Conservation (phyloP, 2,329 filamentous ascomycete species). For the Fusarium kyushuense region DNA sequence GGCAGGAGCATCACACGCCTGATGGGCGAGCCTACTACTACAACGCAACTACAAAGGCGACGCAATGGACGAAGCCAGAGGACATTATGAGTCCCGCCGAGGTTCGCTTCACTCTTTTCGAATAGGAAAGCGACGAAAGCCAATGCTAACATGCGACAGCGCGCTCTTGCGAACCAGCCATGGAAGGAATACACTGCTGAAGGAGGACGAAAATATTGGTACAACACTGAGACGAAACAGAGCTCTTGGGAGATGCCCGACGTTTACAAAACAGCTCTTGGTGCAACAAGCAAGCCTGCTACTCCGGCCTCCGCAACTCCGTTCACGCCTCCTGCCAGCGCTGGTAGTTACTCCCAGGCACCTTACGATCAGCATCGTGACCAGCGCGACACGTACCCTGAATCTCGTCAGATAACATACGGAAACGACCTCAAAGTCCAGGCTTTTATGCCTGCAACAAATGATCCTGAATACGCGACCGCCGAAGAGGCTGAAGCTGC, state of each 20-base stretch:
- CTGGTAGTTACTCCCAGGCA: constrained; percentile 48
- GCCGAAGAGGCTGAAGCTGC: constrained; percentile 92
- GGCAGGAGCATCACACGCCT: constrained; percentile 84
- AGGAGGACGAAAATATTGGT: constrained; percentile 93
- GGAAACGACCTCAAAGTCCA: constrained; percentile 68
- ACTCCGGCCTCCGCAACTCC: constrained; percentile 58
- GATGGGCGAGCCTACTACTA: constrained; percentile 94
- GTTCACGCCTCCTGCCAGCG: constrained; percentile 55
- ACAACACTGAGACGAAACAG: constrained; percentile 89
- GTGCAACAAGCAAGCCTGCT: constrained; percentile 63
- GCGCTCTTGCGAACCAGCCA: constrained; percentile 82
- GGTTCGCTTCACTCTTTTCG: constrained; percentile 62
- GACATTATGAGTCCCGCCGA: constrained; percentile 88
- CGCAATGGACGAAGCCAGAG: constrained; percentile 93
- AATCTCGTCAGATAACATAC: constrained; percentile 69
- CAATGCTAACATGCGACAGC: constrained; percentile 56
- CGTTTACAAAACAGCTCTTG: constrained; percentile 79
- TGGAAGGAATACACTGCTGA: constrained; percentile 94
- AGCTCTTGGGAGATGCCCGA: constrained; percentile 97
- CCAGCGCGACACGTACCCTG: constrained; percentile 58
- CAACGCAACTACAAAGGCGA: constrained; percentile 85
- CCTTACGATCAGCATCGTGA: constrained; percentile 56
- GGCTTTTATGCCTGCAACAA: constrained; percentile 71
- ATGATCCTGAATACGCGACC: constrained; percentile 82
- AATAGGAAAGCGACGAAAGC: background rate